Base-by-base conservation (phyloP, 106 monocot genomes). In the Dioscorea zingiberensis region DNA sequence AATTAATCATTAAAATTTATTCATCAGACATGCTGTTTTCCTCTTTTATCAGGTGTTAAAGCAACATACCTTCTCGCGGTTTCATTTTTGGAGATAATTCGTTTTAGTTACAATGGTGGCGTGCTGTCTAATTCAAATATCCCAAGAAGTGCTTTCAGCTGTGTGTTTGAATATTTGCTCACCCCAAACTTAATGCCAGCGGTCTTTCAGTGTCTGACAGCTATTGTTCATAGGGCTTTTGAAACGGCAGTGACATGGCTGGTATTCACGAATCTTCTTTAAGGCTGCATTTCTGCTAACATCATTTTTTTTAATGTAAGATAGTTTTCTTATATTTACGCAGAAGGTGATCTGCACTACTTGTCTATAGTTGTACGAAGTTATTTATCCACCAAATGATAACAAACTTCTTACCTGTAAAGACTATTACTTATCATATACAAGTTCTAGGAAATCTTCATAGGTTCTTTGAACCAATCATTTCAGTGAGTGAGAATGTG, bases 61-160 rank as follows among this genome's bases (percentile, higher is more conserved):
- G 93, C 98, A 30, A 98, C 88, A 26, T 93, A 93, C 76, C 82
- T 98, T 26, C 84, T 98, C 38, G 98, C 98, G 24, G 98, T 93
- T 59, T 68, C 84, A 21, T 89, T 98, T 72, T 54, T 98, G 71
- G 98, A 98, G 82, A 89, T 87, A 58, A 82, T 98, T 68, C 83
- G 98, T 25, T 98, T 98, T 73, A 81, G 93, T 68, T 89, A 74
- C 60, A 93, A 93, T 86, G 98, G 98, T 58, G 98, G 98, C 29
- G 49, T 89, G 59, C 73, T 98, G 38, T 66, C 61, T 65, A 29
- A 62, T 60, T 75, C 71, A 24, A 71, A 25, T 25, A 71, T 59
- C 49, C 61, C 76, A 72, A 89, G 25, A 72, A 98, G 98, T 82
- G 89, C 93, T 7, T 98, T 98, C 51, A 76, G 75, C 69, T 98